Base-by-base conservation (phyloP, 345 rosid species). In the Salix brachista region DNA sequence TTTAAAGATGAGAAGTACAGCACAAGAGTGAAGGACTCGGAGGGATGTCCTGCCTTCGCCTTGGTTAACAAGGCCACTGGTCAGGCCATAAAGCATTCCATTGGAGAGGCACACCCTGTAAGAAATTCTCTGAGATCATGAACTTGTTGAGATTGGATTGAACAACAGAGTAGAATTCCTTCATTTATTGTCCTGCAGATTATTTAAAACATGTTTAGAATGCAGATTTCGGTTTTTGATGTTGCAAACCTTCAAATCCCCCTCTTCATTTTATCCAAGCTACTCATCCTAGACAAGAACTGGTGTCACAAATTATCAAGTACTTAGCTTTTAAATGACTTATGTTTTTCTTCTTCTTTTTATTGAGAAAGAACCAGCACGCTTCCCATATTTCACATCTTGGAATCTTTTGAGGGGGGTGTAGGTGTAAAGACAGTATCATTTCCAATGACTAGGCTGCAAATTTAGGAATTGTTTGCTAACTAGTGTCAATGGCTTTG, bases 1-100 rank as follows among this genome's bases (percentile, higher is more conserved):
- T 90, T 80, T 85, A 95, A 90, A 85, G 97, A 90, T 70, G 93
- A 93, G 89, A 95, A 87, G 82, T 91, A 74, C 85, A 91, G 94
- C 80, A 91, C 94, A 13, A 81, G 87, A 62, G 98, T 91, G 66
- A 96, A 91, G 78, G 98, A 96, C 73, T 88, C 80, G 75, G 97
- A 88, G 25, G 97, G 98, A 6, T 82, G n/a, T 58, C 98, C 99
- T 25, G 78, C 89, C 85, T 93, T 96, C 80, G 78, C 97, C 78
- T 85, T 96, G 74, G 92, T 96, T 21, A 96, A 96, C 81, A 93
- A 91, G 83, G 94, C 88, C 69, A 90, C 94, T 68, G 94, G 96
- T 71, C 87, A 89, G 85, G 99, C 96, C 65, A 68, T 96, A 52
- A 93, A 93, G 82, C 99, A 93, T 81, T 89, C 96, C 25, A 68